Conservation (phyloP, 169 alveolate genomes). For the Plasmodium gaboni region DNA sequence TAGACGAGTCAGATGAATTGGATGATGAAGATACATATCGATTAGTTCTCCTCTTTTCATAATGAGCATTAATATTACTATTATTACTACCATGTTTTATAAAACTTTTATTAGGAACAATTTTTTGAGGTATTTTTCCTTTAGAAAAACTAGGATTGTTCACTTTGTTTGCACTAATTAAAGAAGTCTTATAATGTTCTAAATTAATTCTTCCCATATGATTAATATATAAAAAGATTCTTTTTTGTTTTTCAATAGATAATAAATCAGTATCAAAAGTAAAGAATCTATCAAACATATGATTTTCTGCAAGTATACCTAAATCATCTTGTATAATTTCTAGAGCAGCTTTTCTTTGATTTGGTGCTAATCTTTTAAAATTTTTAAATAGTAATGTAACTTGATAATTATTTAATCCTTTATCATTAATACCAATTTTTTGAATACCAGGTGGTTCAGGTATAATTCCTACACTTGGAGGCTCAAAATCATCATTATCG, state of each 20-base stretch:
- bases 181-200: conserved; percentile 78
- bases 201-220: conserved; percentile 88
- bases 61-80: conserved; percentile 14
- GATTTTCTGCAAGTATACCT: conserved; percentile 89
- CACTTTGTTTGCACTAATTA: conserved; percentile 37
- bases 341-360: conserved; percentile 90
- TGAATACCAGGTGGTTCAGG: conserved; percentile 90
- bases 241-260: conserved; percentile 88
- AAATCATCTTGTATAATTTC: conserved; percentile 91
- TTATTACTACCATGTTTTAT: conserved; percentile 16
- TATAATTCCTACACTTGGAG: conserved; percentile 86
- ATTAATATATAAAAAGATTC: conserved; percentile 86
- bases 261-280: conserved; percentile 87
- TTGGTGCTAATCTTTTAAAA: conserved; percentile 86
- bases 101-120: conserved; percentile 28
- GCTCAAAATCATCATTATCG: conserved; percentile 61
- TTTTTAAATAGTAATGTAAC: conserved; percentile 82
- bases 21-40: conserved; percentile 66
- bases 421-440: conserved; percentile 84
- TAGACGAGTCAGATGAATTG: conserved; percentile 56
- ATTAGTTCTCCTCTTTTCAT: conserved; percentile 48
- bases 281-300: conserved; percentile 84
- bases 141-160: conserved; percentile 20
- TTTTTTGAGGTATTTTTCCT: conserved; percentile 28
- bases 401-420: conserved; percentile 85